A percentile compares a stretch with the other conserved stretches of the same genome.
phyloP scores from a whole-genome alignment of 805 yeast genomes.

The Wickerhamiella shivajii region DNA sequence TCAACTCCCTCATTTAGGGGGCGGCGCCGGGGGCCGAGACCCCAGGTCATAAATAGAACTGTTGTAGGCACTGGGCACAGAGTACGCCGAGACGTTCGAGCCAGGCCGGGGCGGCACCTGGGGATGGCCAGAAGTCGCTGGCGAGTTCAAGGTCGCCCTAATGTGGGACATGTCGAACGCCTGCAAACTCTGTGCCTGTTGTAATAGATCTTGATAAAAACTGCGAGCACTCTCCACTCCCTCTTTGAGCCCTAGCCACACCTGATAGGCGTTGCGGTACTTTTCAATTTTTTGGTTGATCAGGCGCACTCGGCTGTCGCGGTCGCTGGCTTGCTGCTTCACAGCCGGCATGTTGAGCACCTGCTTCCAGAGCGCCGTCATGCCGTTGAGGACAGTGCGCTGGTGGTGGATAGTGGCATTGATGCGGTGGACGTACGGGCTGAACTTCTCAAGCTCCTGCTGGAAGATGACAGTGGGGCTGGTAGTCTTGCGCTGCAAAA shows the following conservation, averaged over 20 bases:
- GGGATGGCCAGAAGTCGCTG: background rate
- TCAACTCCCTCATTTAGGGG: slow-evolving; percentile 9
- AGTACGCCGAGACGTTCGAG: slow-evolving; percentile 9
- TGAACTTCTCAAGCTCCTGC: slow-evolving; percentile 63
- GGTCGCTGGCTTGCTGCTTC: slow-evolving; percentile 29
- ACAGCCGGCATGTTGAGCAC: slow-evolving; percentile 32
- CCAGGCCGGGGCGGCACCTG: slow-evolving; percentile 2
- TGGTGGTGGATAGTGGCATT: slow-evolving; percentile 59
- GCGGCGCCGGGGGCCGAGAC: slow-evolving; percentile 7
- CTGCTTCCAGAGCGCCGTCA: slow-evolving; percentile 33
- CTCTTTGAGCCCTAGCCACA: slow-evolving; percentile 41
- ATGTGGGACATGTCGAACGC: background rate
- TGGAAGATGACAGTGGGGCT: slow-evolving; percentile 48
- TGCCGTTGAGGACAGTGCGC: slow-evolving; percentile 33
- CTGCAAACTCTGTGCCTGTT: slow-evolving; percentile 20
- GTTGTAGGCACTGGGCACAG: slow-evolving; percentile 16
- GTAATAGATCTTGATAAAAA: slow-evolving; percentile 43
- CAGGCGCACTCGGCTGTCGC: slow-evolving; percentile 15
- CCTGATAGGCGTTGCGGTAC: slow-evolving; percentile 35
- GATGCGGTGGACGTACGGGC: slow-evolving; percentile 49
- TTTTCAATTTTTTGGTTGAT: slow-evolving; percentile 17
- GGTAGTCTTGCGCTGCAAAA: slow-evolving; percentile 45
- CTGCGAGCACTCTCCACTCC: slow-evolving; percentile 49
- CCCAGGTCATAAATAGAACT: slow-evolving; percentile 14
- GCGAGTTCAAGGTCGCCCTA: background rate